Percentiles rank a stretch among this genome's conserved stretches.
phyloP scores from a whole-genome alignment of 2,329 filamentous ascomycete species.

The Microdochium bolleyi region DNA sequence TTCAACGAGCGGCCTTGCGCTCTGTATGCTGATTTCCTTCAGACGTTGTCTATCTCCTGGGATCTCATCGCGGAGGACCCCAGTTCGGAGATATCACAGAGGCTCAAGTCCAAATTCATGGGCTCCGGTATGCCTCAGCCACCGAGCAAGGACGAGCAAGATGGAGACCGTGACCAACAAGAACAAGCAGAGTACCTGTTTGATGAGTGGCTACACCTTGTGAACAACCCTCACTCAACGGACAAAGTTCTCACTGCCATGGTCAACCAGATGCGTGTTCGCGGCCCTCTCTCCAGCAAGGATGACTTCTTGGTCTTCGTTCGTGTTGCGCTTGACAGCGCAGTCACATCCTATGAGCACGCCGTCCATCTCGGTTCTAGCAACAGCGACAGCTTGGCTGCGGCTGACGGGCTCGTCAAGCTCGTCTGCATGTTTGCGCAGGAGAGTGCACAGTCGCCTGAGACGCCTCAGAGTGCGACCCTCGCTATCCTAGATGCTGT shows the following conservation, averaged over 20 bases:
- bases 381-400: constrained; percentile 45
- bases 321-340: constrained; percentile 71
- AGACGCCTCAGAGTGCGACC: constrained; percentile 53
- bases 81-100: constrained; percentile 53
- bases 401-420: constrained; percentile 75
- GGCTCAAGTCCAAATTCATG: constrained; percentile 58
- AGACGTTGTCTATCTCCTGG: constrained; percentile 74
- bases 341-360: constrained; percentile 71
- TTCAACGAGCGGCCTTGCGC: constrained; percentile 71
- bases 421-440: constrained; percentile 70
- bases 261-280: constrained; percentile 73
- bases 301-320: constrained; percentile 77
- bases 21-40: constrained; percentile 77
- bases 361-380: constrained; percentile 54
- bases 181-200: constrained; percentile 94
- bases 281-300: constrained; percentile 62
- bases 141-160: constrained; percentile 43
- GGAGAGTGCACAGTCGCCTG: constrained; percentile 56
- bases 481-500: constrained; percentile 69
- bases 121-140: constrained; percentile 30
- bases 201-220: constrained; percentile 86
- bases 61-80: constrained; percentile 73
- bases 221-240: constrained; percentile 66
- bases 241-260: constrained; percentile 69
- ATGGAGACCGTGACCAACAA: constrained; percentile 46